Base-by-base conservation (phyloP, 2,329 filamentous ascomycete species). In the Aspergillus floridensis region DNA sequence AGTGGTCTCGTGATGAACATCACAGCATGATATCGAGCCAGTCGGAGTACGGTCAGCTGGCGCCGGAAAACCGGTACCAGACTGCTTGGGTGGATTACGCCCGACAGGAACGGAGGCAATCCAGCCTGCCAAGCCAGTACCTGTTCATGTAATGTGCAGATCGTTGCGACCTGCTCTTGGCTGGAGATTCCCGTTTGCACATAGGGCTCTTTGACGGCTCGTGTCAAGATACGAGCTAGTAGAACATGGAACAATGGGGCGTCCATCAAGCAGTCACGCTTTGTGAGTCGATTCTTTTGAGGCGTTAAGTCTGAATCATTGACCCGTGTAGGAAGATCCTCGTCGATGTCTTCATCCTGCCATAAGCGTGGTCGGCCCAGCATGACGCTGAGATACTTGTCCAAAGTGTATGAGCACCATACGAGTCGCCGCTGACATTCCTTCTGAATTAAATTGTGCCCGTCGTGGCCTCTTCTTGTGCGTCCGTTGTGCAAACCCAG, bases 291-390 rank as follows among this genome's bases (percentile, higher is more conserved):
- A 19, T 48, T 59, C 10, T 24, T 32, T 11, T 51, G 53, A 1
- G 56, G 21, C 1, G 60, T 57, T n/a, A 67, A 57, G 11, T 66
- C 62, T 14, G 64, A 58, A 12, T 69, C 67, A 49, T 64, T 64
- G 11, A 61, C 57, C 22, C 60, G 44, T 2, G 60, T 57, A 2
- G 84, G 84, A n/a, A 82, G 77, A 1, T 80, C 77, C 57, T 86
- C 84, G 56, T 86, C 83, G 38, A 86, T 83, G 47, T 86, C 83
- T 8, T 85, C 82, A 51, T 87, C 84, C 29, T 84, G 84, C 38
- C 84, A 84, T 16, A 83, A 80, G 8, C 82, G 68, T 0, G 84
- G 84, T 5, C 84, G 76, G 0, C 84, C 85, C 10, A 86, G 78
- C 0, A 85, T 80, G 10, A 84, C 81, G 8, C 82, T 81, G 0